phyloP scores from a whole-genome alignment of 176 grass and related monocot species.

The Cocos nucifera region DNA sequence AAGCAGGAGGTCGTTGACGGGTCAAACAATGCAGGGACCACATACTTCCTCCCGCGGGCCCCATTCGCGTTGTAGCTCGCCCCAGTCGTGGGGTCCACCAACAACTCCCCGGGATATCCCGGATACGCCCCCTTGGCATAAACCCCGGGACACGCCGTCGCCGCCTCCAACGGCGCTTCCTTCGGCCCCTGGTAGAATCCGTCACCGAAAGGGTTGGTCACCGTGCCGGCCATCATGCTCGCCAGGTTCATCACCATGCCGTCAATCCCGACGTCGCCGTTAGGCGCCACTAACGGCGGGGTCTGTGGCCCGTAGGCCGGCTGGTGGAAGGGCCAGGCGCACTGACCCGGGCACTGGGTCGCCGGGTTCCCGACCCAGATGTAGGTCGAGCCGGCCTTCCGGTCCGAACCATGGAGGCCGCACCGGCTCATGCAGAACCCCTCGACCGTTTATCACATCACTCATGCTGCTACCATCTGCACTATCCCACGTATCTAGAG shows the following conservation, averaged over 20 bases:
- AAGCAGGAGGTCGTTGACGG: no score
- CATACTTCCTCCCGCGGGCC: no score
- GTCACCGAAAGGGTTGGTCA: slow-evolving; percentile 42
- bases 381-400: slow-evolving; percentile 26
- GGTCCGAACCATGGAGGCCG: neutral
- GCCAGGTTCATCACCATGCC: slow-evolving; percentile 47
- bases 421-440: slow-evolving; percentile 58
- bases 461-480: no score
- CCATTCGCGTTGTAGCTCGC: slow-evolving; percentile 26
- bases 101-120: slow-evolving; percentile 39
- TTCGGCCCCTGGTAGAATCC: slow-evolving; percentile 50
- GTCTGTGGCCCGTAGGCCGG: slow-evolving; percentile 49
- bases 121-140: slow-evolving; percentile 49
- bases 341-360: slow-evolving; percentile 51
- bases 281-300: slow-evolving; percentile 37
- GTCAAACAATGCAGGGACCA: no score
- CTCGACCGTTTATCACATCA: slow-evolving; percentile 21
- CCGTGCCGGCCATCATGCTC: slow-evolving; percentile 41
- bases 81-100: slow-evolving; percentile 35
- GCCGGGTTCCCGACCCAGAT: slow-evolving; percentile 10
- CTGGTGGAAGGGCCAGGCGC: slow-evolving; percentile 57
- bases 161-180: slow-evolving; percentile 39
- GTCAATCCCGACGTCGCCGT: slow-evolving; percentile 43
- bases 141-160: slow-evolving; percentile 42
- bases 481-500: no score